Evolutionary conservation across 495 filamentous ascomycete species (phyloP), one percentile per base, ranked within the genome.

Genomic region (Pyrenopolyporus hunteri): DNA sequence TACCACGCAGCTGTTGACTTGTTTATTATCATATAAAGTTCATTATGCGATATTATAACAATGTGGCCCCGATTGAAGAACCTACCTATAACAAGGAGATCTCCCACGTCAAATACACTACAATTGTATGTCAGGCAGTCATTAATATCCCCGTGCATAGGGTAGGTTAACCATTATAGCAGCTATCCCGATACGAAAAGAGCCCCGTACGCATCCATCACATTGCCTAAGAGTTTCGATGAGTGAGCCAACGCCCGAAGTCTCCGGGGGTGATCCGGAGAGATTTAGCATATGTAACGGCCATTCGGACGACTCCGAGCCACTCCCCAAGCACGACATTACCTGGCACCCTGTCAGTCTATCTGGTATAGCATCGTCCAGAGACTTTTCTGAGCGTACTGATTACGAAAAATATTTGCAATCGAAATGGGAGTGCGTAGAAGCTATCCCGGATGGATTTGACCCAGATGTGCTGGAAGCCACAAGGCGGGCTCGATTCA

Each of bases 391-490:
- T 2, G 39, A 61, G 6, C 25, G 33, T 1, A 14, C 6, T n/a
- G 17, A 44, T 2, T 26, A 55, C 16, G 63, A 66, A 7, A 39
- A 56, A 7, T 60, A 56, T n/a, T 44, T 69, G n/a, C 55, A 66
- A 10, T 11, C 19, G 1, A 64, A 59, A 32, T 69, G 63, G 59
- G 36, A 14, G 4, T 52, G 55, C 14, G 28, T n/a, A 1, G 66
- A 71, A 8, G 43, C 59, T 8, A 58, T 64, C 0, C 66, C 63
- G 0, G 31, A 25, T 2, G 5, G 14, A 2, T 71, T 71, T 22
- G 63, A 69, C 20, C 57, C 63, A 0, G 35, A 35, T 0, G 57
- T 25, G 10, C 23, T 71, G 8, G 63, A 71, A 32, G 40, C 19
- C 0, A 16, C 22, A 0, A 13, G 44, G 6, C 47, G 66, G 28